phyloP scores from a whole-genome alignment of 257 asterid species.

The Lavandula angustifolia region DNA sequence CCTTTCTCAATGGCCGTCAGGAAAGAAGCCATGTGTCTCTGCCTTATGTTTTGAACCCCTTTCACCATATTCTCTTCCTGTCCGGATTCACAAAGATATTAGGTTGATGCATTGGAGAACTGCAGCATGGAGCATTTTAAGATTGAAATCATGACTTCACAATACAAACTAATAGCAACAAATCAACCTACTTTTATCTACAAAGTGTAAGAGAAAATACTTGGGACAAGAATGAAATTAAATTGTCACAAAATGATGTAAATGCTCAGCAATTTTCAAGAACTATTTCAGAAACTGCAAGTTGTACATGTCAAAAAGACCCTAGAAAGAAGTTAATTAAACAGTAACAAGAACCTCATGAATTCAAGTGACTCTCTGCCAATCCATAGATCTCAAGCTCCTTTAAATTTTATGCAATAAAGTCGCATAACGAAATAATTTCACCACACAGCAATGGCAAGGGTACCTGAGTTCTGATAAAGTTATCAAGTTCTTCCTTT shows the following conservation, averaged over 20 bases:
- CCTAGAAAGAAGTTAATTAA: no score
- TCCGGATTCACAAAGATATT: constrained; percentile 23
- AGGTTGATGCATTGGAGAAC: constrained; percentile 5
- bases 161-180: not conserved
- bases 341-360: not conserved
- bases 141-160: not conserved
- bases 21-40: constrained; percentile 70
- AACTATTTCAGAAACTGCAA: no score
- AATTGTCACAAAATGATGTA: no score
- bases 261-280: not conserved
- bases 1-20: constrained; percentile 54
- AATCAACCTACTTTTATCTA: not conserved
- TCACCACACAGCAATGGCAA: not conserved
- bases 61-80: constrained; percentile 70
- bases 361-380: no score
- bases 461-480: constrained; percentile 71
- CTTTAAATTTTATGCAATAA: not conserved
- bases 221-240: not conserved
- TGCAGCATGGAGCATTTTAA: constrained; percentile 1
- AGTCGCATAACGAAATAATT: not conserved
- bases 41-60: constrained; percentile 64
- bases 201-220: not conserved
- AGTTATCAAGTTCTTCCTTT: constrained; percentile 64
- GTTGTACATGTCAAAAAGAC: no score
- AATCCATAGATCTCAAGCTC: not conserved